A percentile compares a stretch with the other conserved stretches of the same genome.
phyloP scores from a whole-genome alignment of 2,329 filamentous ascomycete genomes.

The Exophiala phaeomuriformis region DNA sequence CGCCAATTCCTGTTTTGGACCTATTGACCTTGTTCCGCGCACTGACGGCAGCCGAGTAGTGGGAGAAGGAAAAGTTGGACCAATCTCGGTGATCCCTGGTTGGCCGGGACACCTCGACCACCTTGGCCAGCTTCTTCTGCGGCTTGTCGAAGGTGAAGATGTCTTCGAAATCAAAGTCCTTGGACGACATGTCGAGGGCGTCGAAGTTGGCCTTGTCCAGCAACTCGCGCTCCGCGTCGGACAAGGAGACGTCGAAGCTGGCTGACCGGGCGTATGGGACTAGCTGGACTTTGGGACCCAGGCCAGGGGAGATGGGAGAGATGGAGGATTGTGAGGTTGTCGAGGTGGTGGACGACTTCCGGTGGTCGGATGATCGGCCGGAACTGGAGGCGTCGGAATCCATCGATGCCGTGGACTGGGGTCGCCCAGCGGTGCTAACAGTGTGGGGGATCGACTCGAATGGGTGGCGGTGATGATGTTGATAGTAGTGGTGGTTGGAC shows the following conservation, averaged over 20 bases:
- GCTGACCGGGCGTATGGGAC: constrained; percentile 23
- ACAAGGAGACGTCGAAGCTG: constrained; percentile 25
- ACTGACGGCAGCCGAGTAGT: constrained; percentile 20
- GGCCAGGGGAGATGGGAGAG: constrained; percentile 11
- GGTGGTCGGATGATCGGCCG: constrained; percentile 12
- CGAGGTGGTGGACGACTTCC: constrained; percentile 13
- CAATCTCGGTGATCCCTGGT: constrained; percentile 23
- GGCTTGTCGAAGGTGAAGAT: constrained; percentile 28
- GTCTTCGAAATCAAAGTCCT: constrained; percentile 28
- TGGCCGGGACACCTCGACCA: constrained; percentile 26
- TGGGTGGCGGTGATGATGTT: background rate
- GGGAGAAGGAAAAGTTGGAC: constrained; percentile 25
- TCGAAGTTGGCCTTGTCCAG: constrained; percentile 24
- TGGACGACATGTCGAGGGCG: constrained; percentile 24
- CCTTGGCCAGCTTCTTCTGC: constrained; percentile 22
- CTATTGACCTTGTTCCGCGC: constrained; percentile 21
- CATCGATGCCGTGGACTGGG: constrained; percentile 11
- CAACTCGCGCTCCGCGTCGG: constrained; percentile 20
- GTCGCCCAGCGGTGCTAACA: background rate
- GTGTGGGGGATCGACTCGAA: background rate
- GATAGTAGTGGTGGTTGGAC: constrained; percentile 6
- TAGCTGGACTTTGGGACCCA: constrained; percentile 22
- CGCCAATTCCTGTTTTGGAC: constrained; percentile 13
- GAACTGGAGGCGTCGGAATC: constrained; percentile 2
- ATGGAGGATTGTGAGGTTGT: constrained; percentile 2